Conservation (phyloP, 2,329 filamentous ascomycete species). For the Penicillium palitans region DNA sequence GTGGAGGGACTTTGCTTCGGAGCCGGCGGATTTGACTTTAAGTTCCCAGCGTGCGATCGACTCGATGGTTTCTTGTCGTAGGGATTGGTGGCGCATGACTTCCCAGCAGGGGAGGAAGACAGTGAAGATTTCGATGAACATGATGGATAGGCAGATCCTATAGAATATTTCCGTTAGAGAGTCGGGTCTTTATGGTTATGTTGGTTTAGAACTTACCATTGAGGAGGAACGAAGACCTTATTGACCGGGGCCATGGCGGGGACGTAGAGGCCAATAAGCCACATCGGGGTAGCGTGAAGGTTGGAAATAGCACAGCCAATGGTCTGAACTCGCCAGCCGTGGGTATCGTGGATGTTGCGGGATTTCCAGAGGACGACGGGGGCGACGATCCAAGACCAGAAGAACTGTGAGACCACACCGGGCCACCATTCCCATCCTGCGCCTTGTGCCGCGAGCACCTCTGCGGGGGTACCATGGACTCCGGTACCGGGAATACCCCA, state of each 20-base stretch:
- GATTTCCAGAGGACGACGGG: constrained; percentile 58
- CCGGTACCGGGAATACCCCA: constrained; percentile 53
- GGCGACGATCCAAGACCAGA: constrained; percentile 23
- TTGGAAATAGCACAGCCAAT: constrained; percentile 51
- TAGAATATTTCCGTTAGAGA: not conserved
- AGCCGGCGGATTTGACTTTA: constrained; percentile 29
- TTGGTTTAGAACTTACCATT: constrained; percentile 44
- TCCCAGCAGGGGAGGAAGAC: constrained; percentile 65
- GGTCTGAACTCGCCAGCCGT: constrained; percentile 67
- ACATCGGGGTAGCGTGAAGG: constrained; percentile 66
- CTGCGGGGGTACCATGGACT: constrained; percentile 50
- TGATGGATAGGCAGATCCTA: constrained; percentile 58
- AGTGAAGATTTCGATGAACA: constrained; percentile 63
- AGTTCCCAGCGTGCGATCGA: constrained; percentile 42
- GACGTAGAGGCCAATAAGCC: constrained; percentile 59
- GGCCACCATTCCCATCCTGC: constrained; percentile 64
- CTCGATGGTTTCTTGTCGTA: constrained; percentile 39
- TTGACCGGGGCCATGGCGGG: constrained; percentile 56
- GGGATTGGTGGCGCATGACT: constrained; percentile 43
- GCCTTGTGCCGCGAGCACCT: constrained; percentile 36
- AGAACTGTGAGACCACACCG: constrained; percentile 28
- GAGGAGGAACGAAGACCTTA: constrained; percentile 58
- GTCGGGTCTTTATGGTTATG: not conserved
- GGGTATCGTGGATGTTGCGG: constrained; percentile 62
- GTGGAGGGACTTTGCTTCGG: constrained; percentile 31